Evolutionary conservation across 225 moss, liverwort and hornwort species (phyloP), one percentile per base, ranked within the genome.

Genomic region (Polytrichum formosum): DNA sequence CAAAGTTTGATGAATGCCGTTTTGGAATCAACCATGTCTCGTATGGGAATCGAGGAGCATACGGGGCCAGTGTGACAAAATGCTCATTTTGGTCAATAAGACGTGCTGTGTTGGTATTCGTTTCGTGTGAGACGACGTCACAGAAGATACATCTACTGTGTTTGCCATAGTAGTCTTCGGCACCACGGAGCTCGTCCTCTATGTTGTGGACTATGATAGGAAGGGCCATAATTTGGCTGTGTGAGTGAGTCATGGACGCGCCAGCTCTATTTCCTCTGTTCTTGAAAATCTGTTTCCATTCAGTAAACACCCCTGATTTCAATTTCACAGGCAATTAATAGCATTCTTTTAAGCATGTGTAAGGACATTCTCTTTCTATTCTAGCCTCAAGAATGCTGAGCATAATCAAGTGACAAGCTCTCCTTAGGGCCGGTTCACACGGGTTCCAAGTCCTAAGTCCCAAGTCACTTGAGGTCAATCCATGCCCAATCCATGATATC

Each of bases 21-120:
- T 73, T 80, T 56, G 87, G 87, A 19, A 87, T 61, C 65, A 87
- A 28, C 87, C 87, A 87, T 1, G 77, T 83, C 54, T 87, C 87
- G 25, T 80, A 83, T 5, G 80, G 78, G 56, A 83, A 87, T 7
- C 80, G 74, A 5, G 87, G 75, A 28, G 83, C 87, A 70, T 70
- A 87, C 26, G 87, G 87, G 61, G 75, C 54, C 4, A 76, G 8
- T 27, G 76, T 55, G 63, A 87, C 33, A 22, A 74, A 77, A 17
- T 71, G 69, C 30, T 54, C 30, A 18, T 77, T 68, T 30, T 83
- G 73, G 8, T 83, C 83, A 28, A 87, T 74, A 63, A 87, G 56
- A 8, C 80, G 83, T n/a, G 63, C 31, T 18, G 26, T 62, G n/a
- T 16, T 53, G 0, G n/a, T 7, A 9, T n/a, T 54, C 1, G 59